Evolutionary conservation across 2,329 filamentous ascomycete species (phyloP).

Genomic region (Alternaria atra): DNA sequence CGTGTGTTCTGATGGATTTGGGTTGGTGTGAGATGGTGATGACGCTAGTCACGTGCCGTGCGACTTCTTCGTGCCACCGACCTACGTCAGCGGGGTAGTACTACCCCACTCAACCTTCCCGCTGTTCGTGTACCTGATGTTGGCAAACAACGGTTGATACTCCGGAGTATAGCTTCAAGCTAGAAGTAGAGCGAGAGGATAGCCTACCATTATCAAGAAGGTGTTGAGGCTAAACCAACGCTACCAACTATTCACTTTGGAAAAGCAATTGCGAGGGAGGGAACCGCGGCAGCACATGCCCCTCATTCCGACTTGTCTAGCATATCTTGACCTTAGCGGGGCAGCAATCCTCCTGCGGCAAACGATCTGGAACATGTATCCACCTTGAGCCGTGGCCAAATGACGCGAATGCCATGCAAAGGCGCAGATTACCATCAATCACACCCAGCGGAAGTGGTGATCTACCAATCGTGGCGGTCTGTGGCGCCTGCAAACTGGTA

Average conservation of each 20-base stretch:
- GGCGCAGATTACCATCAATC: conserved; percentile 31
- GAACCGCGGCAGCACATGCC: background rate
- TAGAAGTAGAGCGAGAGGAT: background rate
- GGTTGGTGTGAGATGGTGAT: conserved; percentile 7
- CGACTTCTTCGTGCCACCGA: conserved; percentile 24
- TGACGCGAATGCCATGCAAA: conserved; percentile 38
- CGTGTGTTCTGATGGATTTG: background rate
- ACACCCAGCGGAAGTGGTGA: conserved; percentile 19
- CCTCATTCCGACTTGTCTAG: conserved; percentile 8
- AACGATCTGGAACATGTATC: conserved; percentile 18
- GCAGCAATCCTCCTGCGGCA: conserved; percentile 5
- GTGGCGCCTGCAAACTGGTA: conserved; percentile 29
- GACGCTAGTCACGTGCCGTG: conserved; percentile 29
- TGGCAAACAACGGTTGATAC: background rate
- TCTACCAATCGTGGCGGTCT: conserved; percentile 34
- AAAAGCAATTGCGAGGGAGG: background rate
- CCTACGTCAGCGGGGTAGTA: conserved; percentile 25
- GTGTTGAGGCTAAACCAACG: background rate
- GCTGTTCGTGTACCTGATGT: background rate
- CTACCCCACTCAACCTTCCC: conserved; percentile 1
- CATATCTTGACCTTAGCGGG: conserved; percentile 15
- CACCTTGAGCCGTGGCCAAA: conserved; percentile 16
- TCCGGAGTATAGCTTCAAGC: background rate
- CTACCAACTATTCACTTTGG: background rate
- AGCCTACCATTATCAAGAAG: background rate